Evolutionary conservation across 2,329 filamentous ascomycete species (phyloP).

Genomic region (Alternaria postmessia): DNA sequence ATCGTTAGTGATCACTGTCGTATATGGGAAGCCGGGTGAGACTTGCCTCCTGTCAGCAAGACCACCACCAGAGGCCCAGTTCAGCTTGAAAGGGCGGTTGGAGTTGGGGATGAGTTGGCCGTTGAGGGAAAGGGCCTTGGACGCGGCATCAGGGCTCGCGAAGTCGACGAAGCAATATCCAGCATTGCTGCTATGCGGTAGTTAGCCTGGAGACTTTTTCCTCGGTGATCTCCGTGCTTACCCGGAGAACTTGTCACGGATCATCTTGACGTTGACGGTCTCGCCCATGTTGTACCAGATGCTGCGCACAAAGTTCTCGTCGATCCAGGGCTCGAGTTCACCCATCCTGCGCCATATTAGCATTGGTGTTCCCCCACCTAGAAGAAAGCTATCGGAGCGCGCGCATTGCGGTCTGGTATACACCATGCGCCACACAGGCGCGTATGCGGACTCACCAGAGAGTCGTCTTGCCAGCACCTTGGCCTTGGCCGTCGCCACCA

Average conservation of each 20-base stretch:
- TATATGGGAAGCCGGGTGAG: not conserved
- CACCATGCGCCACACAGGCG: conserved; percentile 3
- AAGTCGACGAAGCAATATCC: conserved; percentile 99
- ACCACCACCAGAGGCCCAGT: conserved; percentile 98
- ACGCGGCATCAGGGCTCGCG: conserved; percentile 78
- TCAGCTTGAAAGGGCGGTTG: conserved; percentile 94
- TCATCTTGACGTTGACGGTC: conserved; percentile 98
- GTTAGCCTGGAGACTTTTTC: conserved; percentile 39
- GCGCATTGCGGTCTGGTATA: conserved; percentile 2
- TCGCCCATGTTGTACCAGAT: conserved; percentile 94
- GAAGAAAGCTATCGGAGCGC: not conserved
- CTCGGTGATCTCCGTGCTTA: conserved; percentile 55
- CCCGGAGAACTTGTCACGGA: conserved; percentile 98
- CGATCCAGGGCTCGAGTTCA: conserved; percentile 98
- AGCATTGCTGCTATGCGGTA: conserved; percentile 82
- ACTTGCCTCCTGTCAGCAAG: conserved; percentile 88
- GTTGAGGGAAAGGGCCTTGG: conserved; percentile 89
- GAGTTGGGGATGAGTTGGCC: conserved; percentile 92
- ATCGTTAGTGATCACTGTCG: conserved; percentile 23
- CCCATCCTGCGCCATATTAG: conserved; percentile 79
- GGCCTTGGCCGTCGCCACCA: conserved; percentile 46
- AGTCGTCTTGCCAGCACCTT: conserved; percentile 60
- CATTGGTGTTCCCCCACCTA: conserved; percentile 1
- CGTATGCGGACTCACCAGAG: conserved; percentile 55
- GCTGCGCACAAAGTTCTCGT: conserved; percentile 97